Percentiles rank a stretch among this genome's conserved stretches.
These are phyloP conservation scores for Grigorovia humatica DNA, from an alignment of 805 yeast species.

Conservation along the genomic window DNA sequence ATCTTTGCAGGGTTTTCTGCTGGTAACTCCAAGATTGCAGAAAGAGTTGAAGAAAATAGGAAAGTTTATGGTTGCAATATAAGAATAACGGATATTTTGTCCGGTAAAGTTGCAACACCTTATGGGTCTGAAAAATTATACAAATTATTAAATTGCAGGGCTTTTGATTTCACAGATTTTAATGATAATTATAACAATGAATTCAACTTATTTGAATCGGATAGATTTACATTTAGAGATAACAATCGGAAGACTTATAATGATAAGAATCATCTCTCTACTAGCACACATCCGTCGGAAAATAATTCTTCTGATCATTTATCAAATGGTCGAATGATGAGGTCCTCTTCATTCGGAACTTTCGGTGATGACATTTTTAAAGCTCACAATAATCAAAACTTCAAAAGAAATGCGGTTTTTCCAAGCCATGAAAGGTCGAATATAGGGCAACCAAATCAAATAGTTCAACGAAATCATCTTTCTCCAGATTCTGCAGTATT, in stretches of 20 bases:
- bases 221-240: too few relatives aligned
- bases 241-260: background rate
- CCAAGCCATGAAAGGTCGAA: background rate
- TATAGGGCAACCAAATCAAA: background rate
- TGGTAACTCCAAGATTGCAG: conserved; percentile 94
- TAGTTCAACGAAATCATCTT: background rate
- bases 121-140: conserved; percentile 79
- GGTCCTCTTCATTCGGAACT: background rate
- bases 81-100: conserved; percentile 72
- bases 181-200: background rate
- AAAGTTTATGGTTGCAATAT: conserved; percentile 84
- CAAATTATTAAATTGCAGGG: conserved; percentile 76
- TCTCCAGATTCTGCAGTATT: background rate
- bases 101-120: conserved; percentile 84
- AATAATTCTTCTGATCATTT: background rate
- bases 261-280: background rate
- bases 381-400: background rate
- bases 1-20: conserved; percentile 94
- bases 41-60: conserved; percentile 93
- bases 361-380: background rate
- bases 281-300: background rate
- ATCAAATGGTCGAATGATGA: background rate
- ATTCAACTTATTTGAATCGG: too few relatives aligned
- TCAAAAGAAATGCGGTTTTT: background rate
- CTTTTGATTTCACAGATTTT: conserved; percentile 45